These are phyloP conservation scores for Hemileia vastatrix DNA, from an alignment of 1,284 basidiomycete species.

Conservation along the genomic window DNA sequence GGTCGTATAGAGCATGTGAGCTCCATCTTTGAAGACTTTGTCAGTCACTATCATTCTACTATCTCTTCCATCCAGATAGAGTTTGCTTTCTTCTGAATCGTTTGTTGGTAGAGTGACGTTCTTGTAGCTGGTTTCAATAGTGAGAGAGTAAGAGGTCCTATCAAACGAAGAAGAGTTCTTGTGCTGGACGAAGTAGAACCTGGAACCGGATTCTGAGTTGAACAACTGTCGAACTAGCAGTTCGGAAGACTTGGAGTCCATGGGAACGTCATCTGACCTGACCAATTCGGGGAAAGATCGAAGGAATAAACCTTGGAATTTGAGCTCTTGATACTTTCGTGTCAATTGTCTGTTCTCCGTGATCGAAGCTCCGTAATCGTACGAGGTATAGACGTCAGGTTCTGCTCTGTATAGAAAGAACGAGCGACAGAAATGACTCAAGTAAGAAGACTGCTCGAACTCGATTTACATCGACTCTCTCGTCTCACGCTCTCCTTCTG, in stretches of 20 bases:
- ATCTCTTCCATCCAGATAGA: constrained; percentile 39
- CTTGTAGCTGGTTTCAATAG: not conserved
- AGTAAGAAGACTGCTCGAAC: no score
- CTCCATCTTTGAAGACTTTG: constrained; percentile 45
- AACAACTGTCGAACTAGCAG: constrained; percentile 56
- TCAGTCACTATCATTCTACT: constrained; percentile 5
- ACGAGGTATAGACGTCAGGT: constrained; percentile 42
- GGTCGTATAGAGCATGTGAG: constrained; percentile 31
- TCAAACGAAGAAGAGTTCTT: constrained; percentile 30
- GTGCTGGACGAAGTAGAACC: constrained; percentile 63
- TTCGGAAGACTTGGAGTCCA: no score
- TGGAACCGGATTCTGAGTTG: constrained; percentile 57
- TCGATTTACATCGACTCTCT: not conserved
- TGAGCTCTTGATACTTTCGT: constrained; percentile 61
- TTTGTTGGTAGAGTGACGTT: constrained; percentile 9
- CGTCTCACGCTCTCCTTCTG: constrained; percentile 49
- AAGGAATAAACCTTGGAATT: constrained; percentile 61
- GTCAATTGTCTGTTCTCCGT: constrained; percentile 58
- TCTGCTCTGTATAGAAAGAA: constrained; percentile 50
- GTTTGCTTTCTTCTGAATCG: constrained; percentile 18
- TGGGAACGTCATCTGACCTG: constrained; percentile 59
- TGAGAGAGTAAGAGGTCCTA: constrained; percentile 53
- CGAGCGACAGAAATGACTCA: not conserved
- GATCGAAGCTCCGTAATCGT: constrained; percentile 49
- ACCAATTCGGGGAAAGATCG: constrained; percentile 63